Percentiles rank a stretch among this genome's conserved stretches.
Evolutionary conservation across 805 yeast genomes (phyloP).

Genomic region (Candida insectalens): DNA sequence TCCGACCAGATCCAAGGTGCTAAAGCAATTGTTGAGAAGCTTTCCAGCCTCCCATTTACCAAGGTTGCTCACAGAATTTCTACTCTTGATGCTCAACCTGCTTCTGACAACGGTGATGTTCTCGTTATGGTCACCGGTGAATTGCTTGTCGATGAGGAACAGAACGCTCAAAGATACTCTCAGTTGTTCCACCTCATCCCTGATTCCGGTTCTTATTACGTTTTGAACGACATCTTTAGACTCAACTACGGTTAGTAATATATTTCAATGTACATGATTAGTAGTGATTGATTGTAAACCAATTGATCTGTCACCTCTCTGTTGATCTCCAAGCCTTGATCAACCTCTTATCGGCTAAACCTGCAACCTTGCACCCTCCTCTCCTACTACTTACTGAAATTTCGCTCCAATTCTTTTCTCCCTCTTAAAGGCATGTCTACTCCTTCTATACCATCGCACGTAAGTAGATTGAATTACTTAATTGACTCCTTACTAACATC

Average conservation of each 20-base stretch:
- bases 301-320: too few relatives aligned
- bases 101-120: slow-evolving; percentile 85
- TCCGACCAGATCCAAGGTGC: slow-evolving; percentile 92
- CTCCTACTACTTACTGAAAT: too few relatives aligned
- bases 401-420: too few relatives aligned
- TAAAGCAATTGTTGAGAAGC: slow-evolving; percentile 84
- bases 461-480: too few relatives aligned
- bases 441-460: too few relatives aligned
- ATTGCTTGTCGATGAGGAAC: slow-evolving; percentile 86
- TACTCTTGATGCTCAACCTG: slow-evolving; percentile 97
- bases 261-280: neutral
- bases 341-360: too few relatives aligned
- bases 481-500: too few relatives aligned
- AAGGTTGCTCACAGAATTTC: slow-evolving; percentile 91
- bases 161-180: slow-evolving; percentile 90
- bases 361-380: too few relatives aligned
- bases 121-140: slow-evolving; percentile 98
- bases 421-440: too few relatives aligned
- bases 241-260: slow-evolving; percentile 47
- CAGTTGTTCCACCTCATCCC: slow-evolving; percentile 97
- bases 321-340: too few relatives aligned
- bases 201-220: slow-evolving; percentile 84
- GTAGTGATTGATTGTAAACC: neutral
- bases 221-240: slow-evolving; percentile 94
- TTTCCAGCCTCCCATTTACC: slow-evolving; percentile 79